A percentile compares a stretch with the other conserved stretches of the same genome.
phyloP scores from a whole-genome alignment of 169 alveolate genomes.

The Cryptosporidium ryanae region DNA sequence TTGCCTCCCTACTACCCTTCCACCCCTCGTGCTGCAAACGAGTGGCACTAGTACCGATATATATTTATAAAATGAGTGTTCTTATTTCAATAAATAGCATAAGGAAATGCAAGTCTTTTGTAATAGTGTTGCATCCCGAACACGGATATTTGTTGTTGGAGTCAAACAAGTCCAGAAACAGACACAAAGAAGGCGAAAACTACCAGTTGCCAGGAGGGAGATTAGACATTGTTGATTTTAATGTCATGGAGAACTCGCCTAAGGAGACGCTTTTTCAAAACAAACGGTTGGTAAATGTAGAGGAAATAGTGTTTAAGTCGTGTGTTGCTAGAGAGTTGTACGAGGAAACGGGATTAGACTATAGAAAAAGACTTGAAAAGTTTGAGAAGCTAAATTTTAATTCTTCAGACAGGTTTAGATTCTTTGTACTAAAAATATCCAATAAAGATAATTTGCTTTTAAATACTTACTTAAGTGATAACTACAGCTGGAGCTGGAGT shows the following conservation, averaged over 20 bases:
- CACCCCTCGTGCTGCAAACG: too few species aligned
- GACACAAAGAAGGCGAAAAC: background rate
- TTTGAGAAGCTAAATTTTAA: conserved; percentile 2
- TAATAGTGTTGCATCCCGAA: conserved; percentile 31
- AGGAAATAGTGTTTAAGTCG: conserved; percentile 2
- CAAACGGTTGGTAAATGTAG: background rate
- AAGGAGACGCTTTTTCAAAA: background rate
- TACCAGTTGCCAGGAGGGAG: conserved; percentile 69
- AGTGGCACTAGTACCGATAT: too few species aligned
- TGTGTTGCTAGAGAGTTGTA: conserved; percentile 60
- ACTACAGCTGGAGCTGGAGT: too few species aligned
- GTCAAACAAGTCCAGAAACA: conserved; percentile 3
- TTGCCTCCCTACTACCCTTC: too few species aligned
- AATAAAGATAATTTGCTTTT: background rate
- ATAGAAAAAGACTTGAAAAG: conserved; percentile 6
- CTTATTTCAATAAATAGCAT: background rate
- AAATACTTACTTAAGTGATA: too few species aligned
- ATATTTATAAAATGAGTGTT: too few species aligned
- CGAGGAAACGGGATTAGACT: conserved; percentile 66
- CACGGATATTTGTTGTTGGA: conserved; percentile 29
- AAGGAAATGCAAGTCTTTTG: conserved; percentile 35
- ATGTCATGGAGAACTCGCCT: too few species aligned
- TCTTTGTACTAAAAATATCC: conserved; percentile 32
- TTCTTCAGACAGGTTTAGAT: conserved; percentile 20
- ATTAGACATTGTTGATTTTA: conserved; percentile 17